Conservation (phyloP, 805 yeast species). For the Gaillardinia entomophila region DNA sequence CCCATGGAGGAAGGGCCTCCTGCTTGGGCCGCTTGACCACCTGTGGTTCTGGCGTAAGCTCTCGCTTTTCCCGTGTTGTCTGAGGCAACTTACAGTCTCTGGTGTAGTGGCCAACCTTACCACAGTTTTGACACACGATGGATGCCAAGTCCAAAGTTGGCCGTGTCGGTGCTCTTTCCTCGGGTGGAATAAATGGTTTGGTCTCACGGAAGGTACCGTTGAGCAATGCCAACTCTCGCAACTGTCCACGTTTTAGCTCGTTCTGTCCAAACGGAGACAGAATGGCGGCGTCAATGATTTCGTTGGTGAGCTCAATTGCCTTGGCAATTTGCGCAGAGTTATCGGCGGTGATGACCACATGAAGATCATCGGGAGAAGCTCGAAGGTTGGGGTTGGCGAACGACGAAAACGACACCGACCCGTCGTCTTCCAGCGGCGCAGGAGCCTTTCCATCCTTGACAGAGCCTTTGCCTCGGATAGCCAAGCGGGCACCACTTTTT, state of each 20-base stretch:
- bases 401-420: slow-evolving; percentile 12
- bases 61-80: background rate
- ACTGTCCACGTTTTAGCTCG: slow-evolving; percentile 83
- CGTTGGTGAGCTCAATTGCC: slow-evolving; percentile 70
- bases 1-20: slow-evolving; percentile 20
- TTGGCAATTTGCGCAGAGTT: slow-evolving; percentile 67
- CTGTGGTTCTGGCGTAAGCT: background rate
- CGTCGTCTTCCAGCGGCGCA: slow-evolving; percentile 42
- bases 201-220: slow-evolving; percentile 90
- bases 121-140: slow-evolving; percentile 74
- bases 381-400: slow-evolving; percentile 15
- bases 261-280: slow-evolving; percentile 90
- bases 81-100: slow-evolving; percentile 64
- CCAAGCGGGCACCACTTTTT: slow-evolving; percentile 83
- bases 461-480: slow-evolving; percentile 92
- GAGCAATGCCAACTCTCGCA: slow-evolving; percentile 84
- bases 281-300: slow-evolving; percentile 76
- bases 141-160: slow-evolving; percentile 41
- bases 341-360: slow-evolving; percentile 82
- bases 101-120: slow-evolving; percentile 79
- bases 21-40: slow-evolving; percentile 5
- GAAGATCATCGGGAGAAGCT: slow-evolving; percentile 62
- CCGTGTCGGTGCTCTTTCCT: slow-evolving; percentile 14
- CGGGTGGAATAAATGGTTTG: slow-evolving; percentile 48
- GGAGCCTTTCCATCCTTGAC: slow-evolving; percentile 81